These are phyloP conservation scores for Malus fusca DNA, from an alignment of 306 rosid species.

Conservation along the genomic window DNA sequence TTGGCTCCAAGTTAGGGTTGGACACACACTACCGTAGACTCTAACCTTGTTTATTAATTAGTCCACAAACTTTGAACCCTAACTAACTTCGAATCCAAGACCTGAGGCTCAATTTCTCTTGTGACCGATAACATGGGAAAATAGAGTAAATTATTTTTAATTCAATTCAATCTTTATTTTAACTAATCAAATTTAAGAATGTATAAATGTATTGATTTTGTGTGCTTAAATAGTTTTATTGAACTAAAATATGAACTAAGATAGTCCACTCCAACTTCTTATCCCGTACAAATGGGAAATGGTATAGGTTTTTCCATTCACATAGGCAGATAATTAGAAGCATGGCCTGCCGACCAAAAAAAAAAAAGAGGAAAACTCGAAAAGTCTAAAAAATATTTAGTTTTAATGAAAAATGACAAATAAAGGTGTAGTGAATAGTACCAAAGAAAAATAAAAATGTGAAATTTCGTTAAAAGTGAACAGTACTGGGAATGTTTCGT, in stretches of 20 bases:
- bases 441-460: too few relatives aligned
- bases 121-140: not conserved
- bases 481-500: too few relatives aligned
- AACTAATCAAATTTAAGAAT: too few relatives aligned
- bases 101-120: not conserved
- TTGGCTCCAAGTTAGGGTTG: not conserved
- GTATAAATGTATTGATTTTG: too few relatives aligned
- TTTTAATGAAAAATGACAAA: too few relatives aligned
- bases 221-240: too few relatives aligned
- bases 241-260: not conserved
- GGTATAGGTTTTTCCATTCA: not conserved
- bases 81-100: not conserved
- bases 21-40: not conserved
- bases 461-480: too few relatives aligned
- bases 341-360: not conserved
- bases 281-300: not conserved
- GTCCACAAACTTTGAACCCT: not conserved
- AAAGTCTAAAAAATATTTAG: too few relatives aligned
- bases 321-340: not conserved
- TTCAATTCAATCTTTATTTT: not conserved
- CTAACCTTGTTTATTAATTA: not conserved
- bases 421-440: too few relatives aligned
- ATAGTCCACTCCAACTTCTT: not conserved
- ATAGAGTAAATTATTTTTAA: too few relatives aligned
- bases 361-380: too few relatives aligned